A percentile compares a stretch with the other conserved stretches of the same genome.
Evolutionary conservation across 192 early-diverging fungal species (phyloP).

Genomic region (Linnemannia elongata): DNA sequence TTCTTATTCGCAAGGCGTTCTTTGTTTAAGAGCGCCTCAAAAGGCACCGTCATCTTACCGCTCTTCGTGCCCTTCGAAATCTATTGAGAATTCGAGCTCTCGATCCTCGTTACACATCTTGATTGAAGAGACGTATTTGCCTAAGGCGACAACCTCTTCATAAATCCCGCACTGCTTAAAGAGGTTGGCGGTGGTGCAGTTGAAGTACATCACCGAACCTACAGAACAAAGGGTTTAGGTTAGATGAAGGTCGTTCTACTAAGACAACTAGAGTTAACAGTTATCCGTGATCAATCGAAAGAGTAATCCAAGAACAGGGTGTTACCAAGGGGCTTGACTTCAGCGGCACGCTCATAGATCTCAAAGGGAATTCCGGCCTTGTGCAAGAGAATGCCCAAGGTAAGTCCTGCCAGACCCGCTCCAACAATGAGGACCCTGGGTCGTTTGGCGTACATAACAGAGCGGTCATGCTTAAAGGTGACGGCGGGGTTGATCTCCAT

Average conservation of each 20-base stretch:
- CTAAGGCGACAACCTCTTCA: slow-evolving; percentile 1
- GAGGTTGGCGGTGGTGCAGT: neutral
- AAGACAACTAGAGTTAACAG: neutral
- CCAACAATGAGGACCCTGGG: slow-evolving; percentile 17
- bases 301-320: too few species aligned
- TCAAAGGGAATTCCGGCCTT: neutral
- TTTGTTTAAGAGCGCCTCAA: neutral
- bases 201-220: neutral
- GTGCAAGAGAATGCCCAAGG: slow-evolving; percentile 7
- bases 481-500: neutral
- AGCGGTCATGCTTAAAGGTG: neutral
- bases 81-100: neutral
- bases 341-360: neutral
- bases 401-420: slow-evolving; percentile 10
- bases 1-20: neutral
- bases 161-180: slow-evolving; percentile 15
- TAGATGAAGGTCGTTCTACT: neutral
- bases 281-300: neutral
- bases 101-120: neutral
- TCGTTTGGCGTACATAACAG: neutral
- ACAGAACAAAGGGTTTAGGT: neutral
- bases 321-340: slow-evolving; percentile 13
- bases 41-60: neutral
- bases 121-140: neutral
- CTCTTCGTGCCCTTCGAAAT: neutral